phyloP scores from a whole-genome alignment of 1,139 yeast species.

The Groenewaldozyma sp. region DNA sequence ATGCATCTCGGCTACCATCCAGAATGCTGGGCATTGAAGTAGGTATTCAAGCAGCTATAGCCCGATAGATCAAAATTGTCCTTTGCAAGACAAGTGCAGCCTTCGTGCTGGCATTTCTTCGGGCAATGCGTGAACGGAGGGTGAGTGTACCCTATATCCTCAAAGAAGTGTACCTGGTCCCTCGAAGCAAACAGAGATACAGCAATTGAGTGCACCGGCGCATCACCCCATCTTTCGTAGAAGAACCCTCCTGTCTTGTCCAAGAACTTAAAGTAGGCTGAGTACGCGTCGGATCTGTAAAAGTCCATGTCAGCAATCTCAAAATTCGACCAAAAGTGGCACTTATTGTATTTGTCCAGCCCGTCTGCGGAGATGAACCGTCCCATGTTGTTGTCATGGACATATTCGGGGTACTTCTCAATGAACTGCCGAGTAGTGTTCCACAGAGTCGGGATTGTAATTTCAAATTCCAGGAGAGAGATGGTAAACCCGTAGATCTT shows the following conservation, averaged over 20 bases:
- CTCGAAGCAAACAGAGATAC: slow-evolving; percentile 65
- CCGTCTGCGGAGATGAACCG: slow-evolving; percentile 63
- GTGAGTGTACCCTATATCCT: slow-evolving; percentile 77
- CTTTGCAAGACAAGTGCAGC: slow-evolving; percentile 43
- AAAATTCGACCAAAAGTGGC: slow-evolving; percentile 87
- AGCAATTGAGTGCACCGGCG: slow-evolving; percentile 83
- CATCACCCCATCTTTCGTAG: slow-evolving; percentile 92
- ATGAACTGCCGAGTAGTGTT: slow-evolving; percentile 60
- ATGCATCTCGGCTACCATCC: too few relatives aligned
- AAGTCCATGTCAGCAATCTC: slow-evolving; percentile 68
- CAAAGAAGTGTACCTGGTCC: slow-evolving; percentile 65
- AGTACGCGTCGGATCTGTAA: slow-evolving; percentile 66
- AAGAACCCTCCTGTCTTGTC: slow-evolving; percentile 81
- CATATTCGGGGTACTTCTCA: slow-evolving; percentile 51
- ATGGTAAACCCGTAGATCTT: slow-evolving; percentile 74
- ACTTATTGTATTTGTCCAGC: slow-evolving; percentile 50
- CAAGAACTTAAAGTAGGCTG: slow-evolving; percentile 56
- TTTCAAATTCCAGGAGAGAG: slow-evolving; percentile 68
- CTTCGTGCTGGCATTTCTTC: slow-evolving; percentile 38
- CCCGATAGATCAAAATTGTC: slow-evolving; percentile 79
- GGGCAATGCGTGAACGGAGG: slow-evolving; percentile 41
- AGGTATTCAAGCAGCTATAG: slow-evolving; percentile 73
- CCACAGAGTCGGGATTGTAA: slow-evolving; percentile 80
- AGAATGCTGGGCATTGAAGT: slow-evolving; percentile 55
- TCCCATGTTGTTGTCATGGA: slow-evolving; percentile 59